A percentile compares a stretch with the other conserved stretches of the same genome.
These are phyloP conservation scores for Pachyrhizus erosus DNA, from an alignment of 306 rosid genomes.

Conservation along the genomic window DNA sequence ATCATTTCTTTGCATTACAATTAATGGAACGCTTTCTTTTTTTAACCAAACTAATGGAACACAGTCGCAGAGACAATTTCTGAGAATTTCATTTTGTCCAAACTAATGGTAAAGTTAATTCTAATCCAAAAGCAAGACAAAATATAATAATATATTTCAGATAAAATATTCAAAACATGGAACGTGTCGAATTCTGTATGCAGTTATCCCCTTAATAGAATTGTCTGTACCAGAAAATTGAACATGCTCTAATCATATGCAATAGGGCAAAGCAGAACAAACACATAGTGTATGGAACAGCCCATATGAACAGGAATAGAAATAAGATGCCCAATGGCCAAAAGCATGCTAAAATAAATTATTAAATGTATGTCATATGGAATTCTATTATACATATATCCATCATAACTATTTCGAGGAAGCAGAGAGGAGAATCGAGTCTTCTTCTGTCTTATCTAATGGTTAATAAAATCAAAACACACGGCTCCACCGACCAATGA, in stretches of 20 bases:
- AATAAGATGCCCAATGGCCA: conserved; percentile 25
- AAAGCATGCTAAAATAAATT: background rate
- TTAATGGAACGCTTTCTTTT: background rate
- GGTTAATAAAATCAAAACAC: conserved; percentile 27
- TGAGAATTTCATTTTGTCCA: background rate
- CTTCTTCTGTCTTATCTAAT: conserved; percentile 26
- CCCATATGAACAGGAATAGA: too few species aligned
- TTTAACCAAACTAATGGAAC: background rate
- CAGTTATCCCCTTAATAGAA: background rate
- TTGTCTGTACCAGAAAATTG: background rate
- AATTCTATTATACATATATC: background rate
- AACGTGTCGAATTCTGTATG: background rate
- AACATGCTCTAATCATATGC: background rate
- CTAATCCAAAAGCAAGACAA: background rate
- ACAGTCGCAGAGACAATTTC: background rate
- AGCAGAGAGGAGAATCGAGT: conserved; percentile 5
- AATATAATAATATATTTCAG: too few species aligned
- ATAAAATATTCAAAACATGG: background rate
- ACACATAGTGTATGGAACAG: background rate
- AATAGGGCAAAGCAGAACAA: conserved; percentile 6
- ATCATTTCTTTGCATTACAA: background rate
- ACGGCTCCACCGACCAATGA: conserved; percentile 36
- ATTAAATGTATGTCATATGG: conserved; percentile 12
- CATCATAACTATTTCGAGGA: background rate
- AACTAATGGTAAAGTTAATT: background rate